Base-by-base conservation (phyloP, 805 yeast species). In the Myxozyma geophila region DNA sequence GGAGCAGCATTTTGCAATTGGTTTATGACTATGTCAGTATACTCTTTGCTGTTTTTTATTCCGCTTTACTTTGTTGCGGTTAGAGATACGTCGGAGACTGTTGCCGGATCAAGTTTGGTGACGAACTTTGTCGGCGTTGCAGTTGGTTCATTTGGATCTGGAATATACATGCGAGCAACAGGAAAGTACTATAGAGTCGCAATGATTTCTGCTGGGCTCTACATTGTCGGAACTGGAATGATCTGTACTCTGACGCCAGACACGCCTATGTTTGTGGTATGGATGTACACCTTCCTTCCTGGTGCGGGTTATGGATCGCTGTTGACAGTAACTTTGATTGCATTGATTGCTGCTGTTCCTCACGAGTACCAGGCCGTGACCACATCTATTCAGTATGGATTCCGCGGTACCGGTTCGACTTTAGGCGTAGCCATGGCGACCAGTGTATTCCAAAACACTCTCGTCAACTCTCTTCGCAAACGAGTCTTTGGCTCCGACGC, bases 331-430 rank as follows among this genome's bases (percentile, higher is more conserved):
- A 83, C 88, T 0, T 74, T 87, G 58, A 75, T 87, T 23, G 85
- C 90, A 0, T 79, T 87, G 75, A 85, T 87, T 59, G 85, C 89
- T 1, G 81, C 89, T 2, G 90, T 85, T 0, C 84, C 86, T 2
- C 67, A 75, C 17, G 77, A 80, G 50, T 81, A 80, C 67, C 92
- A 87, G 71, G 92, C 93, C 1, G 80, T 88, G 37, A 87, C 89
- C 1, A 88, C 92, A 0, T 87, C 92, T 0, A 86, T 88, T 65
- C 91, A 87, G 66, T 88, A 89, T 71, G 88, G 88, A 0, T 87
- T 87, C 74, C 79, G 90, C 72, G 82, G 90, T 21, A 85, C 89
- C 0, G 91, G 91, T 0, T 84, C 88, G 7, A 86, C 90, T 0
- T 74, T 87, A 48, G 92, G 91, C 53, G 89, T 87, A 28, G 77